Base-by-base conservation (phyloP, 306 rosid genomes). In the Morella rubra region DNA sequence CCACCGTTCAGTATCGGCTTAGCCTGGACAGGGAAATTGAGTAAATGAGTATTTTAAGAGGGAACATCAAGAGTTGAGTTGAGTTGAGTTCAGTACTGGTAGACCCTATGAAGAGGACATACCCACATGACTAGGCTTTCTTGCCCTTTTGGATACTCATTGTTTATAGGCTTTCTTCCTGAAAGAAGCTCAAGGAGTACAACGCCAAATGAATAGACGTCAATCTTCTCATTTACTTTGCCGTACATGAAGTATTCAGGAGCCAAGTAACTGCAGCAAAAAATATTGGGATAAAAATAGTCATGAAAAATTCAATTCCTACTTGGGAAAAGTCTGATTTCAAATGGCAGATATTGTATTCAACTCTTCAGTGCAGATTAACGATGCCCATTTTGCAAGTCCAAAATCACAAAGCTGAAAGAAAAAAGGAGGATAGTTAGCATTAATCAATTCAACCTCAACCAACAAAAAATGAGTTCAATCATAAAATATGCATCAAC, bases 81-180 rank as follows among this genome's bases (percentile, higher is more conserved):
- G n/a, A n/a, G n/a, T 58, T 41, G 24, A 77, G 1, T 49, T 37
- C n/a, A 14, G 69, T 53, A 45, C 74, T 54, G 69, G 10, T 49
- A 76, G 37, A 13, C 61, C 20, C 45, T 37, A 44, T 22, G 18
- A 56, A 32, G 19, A 56, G 55, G 65, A 80, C 97, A 72, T 91
- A 96, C 99, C 99, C 99, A 96, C 99, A 96, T 89, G 78, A 92
- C 92, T 11, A 96, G 87, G 88, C 97, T 96, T 81, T 89, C 93
- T 70, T 89, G 96, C 76, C 99, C 99, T 82, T 92, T 93, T 5
- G 94, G 93, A 80, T 76, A 84, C 68, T 89, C 88, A 42, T 81
- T 80, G 78, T 90, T 88, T 83, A 96, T 96, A 66, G 99, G 98
- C 84, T 86, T 96, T 86, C 94, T 86, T 72, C 98, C 99, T 0